Conservation (phyloP, 129 eudicot genomes). For the Flaveria bidentis region DNA sequence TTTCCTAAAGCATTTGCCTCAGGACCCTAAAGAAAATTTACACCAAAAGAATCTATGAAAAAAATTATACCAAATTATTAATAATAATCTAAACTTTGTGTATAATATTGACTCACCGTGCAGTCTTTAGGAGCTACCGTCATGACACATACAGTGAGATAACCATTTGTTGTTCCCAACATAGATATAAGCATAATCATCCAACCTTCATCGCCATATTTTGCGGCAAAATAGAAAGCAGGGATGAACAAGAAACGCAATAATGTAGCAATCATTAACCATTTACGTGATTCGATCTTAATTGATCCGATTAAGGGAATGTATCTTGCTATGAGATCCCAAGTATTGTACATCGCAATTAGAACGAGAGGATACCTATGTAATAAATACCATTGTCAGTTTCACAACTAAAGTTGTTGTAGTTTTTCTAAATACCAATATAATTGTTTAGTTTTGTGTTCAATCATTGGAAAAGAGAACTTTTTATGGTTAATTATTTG, state of each 20-base stretch:
- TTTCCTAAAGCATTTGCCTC: constrained; percentile 75
- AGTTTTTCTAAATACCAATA: no score
- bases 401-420: not conserved
- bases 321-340: constrained; percentile 64
- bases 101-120: constrained; percentile 45
- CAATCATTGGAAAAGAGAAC: no score
- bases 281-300: constrained; percentile 52
- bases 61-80: not conserved
- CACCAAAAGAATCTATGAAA: not conserved
- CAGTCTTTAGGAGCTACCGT: constrained; percentile 63
- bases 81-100: not conserved
- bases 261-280: constrained; percentile 41
- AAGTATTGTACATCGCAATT: constrained; percentile 59
- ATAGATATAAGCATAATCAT: constrained; percentile 65
- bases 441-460: no score
- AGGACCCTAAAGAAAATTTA: constrained; percentile 50
- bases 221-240: constrained; percentile 68
- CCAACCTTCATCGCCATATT: constrained; percentile 69
- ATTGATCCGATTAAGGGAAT: constrained; percentile 51
- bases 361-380: constrained; percentile 61
- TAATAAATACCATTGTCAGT: not conserved
- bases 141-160: constrained; percentile 72
- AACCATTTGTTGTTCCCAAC: constrained; percentile 64
- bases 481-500: no score
- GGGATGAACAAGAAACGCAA: constrained; percentile 66